Evolutionary conservation across 495 filamentous ascomycete genomes (phyloP), one percentile per base, ranked within the genome.

Genomic region (Bryoglossum gracile): DNA sequence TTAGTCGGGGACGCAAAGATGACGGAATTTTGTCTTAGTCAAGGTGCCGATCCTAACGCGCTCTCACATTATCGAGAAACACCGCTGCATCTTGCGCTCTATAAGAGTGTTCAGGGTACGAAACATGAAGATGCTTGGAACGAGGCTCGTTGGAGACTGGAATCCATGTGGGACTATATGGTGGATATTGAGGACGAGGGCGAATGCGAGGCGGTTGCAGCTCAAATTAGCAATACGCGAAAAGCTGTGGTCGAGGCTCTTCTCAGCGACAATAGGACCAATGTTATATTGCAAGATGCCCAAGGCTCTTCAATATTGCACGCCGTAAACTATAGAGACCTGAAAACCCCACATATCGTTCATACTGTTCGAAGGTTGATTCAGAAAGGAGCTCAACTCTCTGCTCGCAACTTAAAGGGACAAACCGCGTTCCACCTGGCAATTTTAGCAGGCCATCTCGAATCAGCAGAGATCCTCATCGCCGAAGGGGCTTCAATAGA

Each of bases 21-120:
- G 41, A 42, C 46, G 18, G 4, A 46, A 25, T 51, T 51, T 28
- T 44, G 34, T 26, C 49, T 51, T 4, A 26, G 46, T 45, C 41
- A 53, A 1, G 50, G 50, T 14, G 44, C 35, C 16, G 39, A 53
- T 22, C 44, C 50, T 14, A 48, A 53, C 36, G 21, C 50, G 35
- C 28, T 38, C 14, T 40, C 33, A 2, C 19, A 41, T 39, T 40
- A 40, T 33, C 17, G 33, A 28, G 34, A 41, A 30, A 48, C 33
- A 18, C 46, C 46, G 13, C 34, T 48, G 10, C 9, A 46, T 35
- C 43, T 46, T 33, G 25, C 26, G 18, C 8, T 46, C 1, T 28
- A 0, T 8, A 46, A 35, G 43, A 35, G 23, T 35, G 2, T 46
- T 34, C 26, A 46, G 8, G 25, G 26, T 17, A 16, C 26, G 35